Evolutionary conservation across 148 eudicot species (phyloP).

Genomic region (Fagopyrum tataricum): DNA sequence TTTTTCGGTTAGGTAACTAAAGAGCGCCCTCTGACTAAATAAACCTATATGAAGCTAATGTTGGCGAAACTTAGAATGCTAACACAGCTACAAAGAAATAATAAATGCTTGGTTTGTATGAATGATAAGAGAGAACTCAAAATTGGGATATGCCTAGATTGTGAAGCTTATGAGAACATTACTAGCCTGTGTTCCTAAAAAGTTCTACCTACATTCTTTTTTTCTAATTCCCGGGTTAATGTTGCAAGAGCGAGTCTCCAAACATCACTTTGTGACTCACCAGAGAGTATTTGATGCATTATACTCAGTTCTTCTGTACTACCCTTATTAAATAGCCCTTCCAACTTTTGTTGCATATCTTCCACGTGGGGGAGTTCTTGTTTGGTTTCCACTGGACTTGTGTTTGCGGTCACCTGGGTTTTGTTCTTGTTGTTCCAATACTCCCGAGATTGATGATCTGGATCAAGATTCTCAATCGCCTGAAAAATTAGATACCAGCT

Average conservation of each 20-base stretch:
- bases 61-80: not conserved
- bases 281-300: slow-evolving; percentile 24
- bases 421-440: slow-evolving; percentile 31
- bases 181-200: slow-evolving; percentile 9
- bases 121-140: not conserved
- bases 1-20: not conserved
- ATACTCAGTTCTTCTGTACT: slow-evolving; percentile 30
- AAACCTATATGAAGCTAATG: not conserved
- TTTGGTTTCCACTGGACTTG: not conserved
- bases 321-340: slow-evolving; percentile 30
- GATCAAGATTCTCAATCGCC: slow-evolving; percentile 54
- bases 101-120: not conserved
- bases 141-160: not conserved
- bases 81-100: not conserved
- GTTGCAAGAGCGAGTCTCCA: slow-evolving; percentile 27
- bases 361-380: slow-evolving; percentile 1
- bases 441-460: slow-evolving; percentile 30
- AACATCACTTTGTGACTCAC: slow-evolving; percentile 27
- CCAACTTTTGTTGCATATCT: slow-evolving; percentile 14
- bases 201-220: not conserved
- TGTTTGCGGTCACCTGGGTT: slow-evolving; percentile 1
- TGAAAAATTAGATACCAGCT: slow-evolving; percentile 12
- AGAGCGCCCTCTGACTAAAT: not conserved
- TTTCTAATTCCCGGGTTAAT: slow-evolving; percentile 31
- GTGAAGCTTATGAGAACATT: not conserved